Evolutionary conservation across 257 asterid genomes (phyloP), one percentile per base, ranked within the genome.

Genomic region (Nicotiana benthamiana): DNA sequence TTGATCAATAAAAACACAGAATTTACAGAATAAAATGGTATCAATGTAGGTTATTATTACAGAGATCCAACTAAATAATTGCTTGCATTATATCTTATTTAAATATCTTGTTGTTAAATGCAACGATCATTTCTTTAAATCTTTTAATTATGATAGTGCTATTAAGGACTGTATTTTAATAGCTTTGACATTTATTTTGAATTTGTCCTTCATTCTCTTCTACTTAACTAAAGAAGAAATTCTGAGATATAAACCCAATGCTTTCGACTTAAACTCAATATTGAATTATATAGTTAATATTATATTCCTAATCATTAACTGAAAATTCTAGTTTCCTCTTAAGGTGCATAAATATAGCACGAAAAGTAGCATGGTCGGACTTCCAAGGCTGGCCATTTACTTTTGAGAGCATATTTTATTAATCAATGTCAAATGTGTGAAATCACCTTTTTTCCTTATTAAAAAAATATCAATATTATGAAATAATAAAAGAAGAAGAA

Each of bases 11-110:
- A 74, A 70, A 74, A 74, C 61, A 74, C 22, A 48, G 36, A 70
- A 70, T 70, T 70, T 43, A 70, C 77, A 70, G 61, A 74, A 74
- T 74, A 74, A 74, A 74, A 74, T 15, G 79, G 79, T 27, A 48
- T 74, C 61, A 74, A 74, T 74, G 79, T 15, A 15, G 79, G 57
- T 22, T 43, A 48, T 74, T 74, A 74, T 48, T 59, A 48, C 79
- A 74, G 61, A 74, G 43, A 74, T 74, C 61, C 61, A 48, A 74
- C 43, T 74, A 48, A 74, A 74, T 51, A 46, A 48, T 48, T 74
- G 56, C 6, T 51, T 51, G 56, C 56, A 13, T 51, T 11, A 51
- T 51, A 13, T 51, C 18, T 51, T 40, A 40, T 40, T 40, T 40
- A 40, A 51, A 51, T 48, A 72, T 74, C 40, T 26, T 74, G 1